Evolutionary conservation across 2,329 filamentous ascomycete genomes (phyloP), one percentile per base, ranked within the genome.

Genomic region (Hirsutella minnesotensis): DNA sequence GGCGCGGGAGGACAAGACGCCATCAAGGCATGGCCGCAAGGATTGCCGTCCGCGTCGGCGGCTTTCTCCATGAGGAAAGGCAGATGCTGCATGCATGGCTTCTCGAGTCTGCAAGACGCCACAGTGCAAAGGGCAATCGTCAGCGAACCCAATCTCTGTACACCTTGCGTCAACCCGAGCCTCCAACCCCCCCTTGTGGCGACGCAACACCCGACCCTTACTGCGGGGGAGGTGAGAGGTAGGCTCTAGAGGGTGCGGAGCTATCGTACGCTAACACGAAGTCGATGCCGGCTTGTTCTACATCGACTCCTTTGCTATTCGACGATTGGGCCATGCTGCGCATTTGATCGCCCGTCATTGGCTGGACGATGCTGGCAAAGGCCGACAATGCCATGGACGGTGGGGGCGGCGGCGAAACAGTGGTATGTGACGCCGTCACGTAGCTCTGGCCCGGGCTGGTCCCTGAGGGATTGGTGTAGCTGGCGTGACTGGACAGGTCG

Each of bases 11-110:
- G 89, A 57, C 86, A 94, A 15, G 84, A 85, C 15, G 86, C 85
- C 90, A 96, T 96, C 51, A 96, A 70, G 4, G 86, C 89, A 61
- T 98, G 92, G 34, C 90, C 92, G 50, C 85, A 90, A 35, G 85
- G 72, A 45, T 83, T 77, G 51, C 74, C 74, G 49, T 83, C 81
- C 42, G 74, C 68, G 43, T 78, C 69, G 52, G 59, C 65, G 43
- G 69, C 64, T 52, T 72, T 66, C 54, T 79, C 80, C 51, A 89
- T 69, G 47, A 94, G 72, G 64, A 81, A 86, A 53, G 87, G 85
- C 65, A 90, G 75, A 63, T 95, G 88, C 53, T 88, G 80, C 77
- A 94, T 94, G 70, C 92, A 96, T 41, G 89, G 86, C 59, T 83
- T 84, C 69, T 95, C 89, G 62, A 94, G 83, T 59, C 75, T 85